Conservation (phyloP, 805 yeast species). For the Candida insectalens region DNA sequence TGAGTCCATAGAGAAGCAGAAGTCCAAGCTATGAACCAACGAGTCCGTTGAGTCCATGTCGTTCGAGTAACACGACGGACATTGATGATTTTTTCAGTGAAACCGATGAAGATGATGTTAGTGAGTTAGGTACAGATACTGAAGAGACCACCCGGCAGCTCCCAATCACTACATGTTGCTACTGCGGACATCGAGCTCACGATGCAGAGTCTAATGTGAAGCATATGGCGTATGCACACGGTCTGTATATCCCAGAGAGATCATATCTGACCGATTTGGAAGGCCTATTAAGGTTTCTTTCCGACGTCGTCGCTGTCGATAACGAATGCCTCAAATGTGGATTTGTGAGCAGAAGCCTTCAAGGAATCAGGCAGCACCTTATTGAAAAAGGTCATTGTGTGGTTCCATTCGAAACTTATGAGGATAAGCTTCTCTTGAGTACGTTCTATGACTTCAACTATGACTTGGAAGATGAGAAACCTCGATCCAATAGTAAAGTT, state of each 20-base stretch:
- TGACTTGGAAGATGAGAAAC: constrained; percentile 3
- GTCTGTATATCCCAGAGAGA: constrained; percentile 80
- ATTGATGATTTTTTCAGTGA: constrained; percentile 3
- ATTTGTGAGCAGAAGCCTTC: constrained; percentile 68
- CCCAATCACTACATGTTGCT: constrained; percentile 37
- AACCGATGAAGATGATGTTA: constrained; percentile 8
- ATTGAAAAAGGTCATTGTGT: constrained; percentile 75
- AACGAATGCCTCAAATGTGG: constrained; percentile 74
- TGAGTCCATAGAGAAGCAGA: too few species aligned
- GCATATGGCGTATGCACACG: constrained; percentile 75
- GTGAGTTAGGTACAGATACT: constrained; percentile 3
- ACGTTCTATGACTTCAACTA: constrained; percentile 67
- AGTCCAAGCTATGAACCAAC: constrained; percentile 3
- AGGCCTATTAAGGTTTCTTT: constrained; percentile 64
- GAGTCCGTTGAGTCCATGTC: constrained; percentile 46
- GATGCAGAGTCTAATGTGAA: constrained; percentile 36
- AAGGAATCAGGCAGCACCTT: constrained; percentile 85
- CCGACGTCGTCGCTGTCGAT: constrained; percentile 70
- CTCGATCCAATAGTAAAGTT: neutral
- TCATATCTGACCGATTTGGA: constrained; percentile 54
- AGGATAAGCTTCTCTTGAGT: constrained; percentile 60
- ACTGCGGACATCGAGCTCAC: constrained; percentile 32
- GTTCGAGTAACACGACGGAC: constrained; percentile 3
- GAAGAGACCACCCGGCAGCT: constrained; percentile 17
- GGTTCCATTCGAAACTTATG: constrained; percentile 76